These are phyloP conservation scores for Eutrema heterophyllum DNA, from an alignment of 345 rosid genomes.

Conservation along the genomic window DNA sequence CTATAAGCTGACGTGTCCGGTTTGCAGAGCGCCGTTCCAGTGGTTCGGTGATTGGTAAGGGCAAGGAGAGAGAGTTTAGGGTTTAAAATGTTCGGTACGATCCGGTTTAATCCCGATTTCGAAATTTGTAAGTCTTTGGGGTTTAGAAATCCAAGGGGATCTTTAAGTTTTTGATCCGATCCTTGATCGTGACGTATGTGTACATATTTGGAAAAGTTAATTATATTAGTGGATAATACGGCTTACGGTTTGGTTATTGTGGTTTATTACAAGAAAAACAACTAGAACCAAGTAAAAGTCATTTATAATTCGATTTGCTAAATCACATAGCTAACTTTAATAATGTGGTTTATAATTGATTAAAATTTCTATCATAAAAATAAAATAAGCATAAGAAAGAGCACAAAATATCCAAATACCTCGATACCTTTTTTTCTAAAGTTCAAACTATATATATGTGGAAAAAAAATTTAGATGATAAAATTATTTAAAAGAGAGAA, in stretches of 20 bases:
- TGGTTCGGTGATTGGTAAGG: slow-evolving; percentile 24
- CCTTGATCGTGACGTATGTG: neutral
- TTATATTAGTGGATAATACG: neutral
- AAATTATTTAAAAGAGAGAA: too few relatives aligned
- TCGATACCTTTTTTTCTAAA: too few relatives aligned
- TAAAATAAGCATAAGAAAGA: too few relatives aligned
- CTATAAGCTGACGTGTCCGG: slow-evolving; percentile 31
- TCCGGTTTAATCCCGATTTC: slow-evolving; percentile 13
- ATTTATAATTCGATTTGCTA: too few relatives aligned
- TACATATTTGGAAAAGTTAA: neutral
- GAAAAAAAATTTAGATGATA: too few relatives aligned
- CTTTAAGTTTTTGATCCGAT: neutral
- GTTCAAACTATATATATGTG: too few relatives aligned
- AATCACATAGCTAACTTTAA: too few relatives aligned
- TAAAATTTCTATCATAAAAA: too few relatives aligned
- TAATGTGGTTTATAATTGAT: too few relatives aligned
- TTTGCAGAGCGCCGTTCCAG: slow-evolving; percentile 32
- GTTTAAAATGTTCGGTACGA: slow-evolving; percentile 10
- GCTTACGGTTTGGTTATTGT: neutral
- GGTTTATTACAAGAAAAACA: neutral
- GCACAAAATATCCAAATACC: too few relatives aligned
- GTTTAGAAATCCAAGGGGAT: neutral
- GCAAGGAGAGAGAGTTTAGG: neutral
- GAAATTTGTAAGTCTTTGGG: neutral
- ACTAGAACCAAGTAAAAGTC: neutral